A percentile compares a stretch with the other conserved stretches of the same genome.
phyloP scores from a whole-genome alignment of 192 early-diverging fungal species.

The Linnemannia elongata region DNA sequence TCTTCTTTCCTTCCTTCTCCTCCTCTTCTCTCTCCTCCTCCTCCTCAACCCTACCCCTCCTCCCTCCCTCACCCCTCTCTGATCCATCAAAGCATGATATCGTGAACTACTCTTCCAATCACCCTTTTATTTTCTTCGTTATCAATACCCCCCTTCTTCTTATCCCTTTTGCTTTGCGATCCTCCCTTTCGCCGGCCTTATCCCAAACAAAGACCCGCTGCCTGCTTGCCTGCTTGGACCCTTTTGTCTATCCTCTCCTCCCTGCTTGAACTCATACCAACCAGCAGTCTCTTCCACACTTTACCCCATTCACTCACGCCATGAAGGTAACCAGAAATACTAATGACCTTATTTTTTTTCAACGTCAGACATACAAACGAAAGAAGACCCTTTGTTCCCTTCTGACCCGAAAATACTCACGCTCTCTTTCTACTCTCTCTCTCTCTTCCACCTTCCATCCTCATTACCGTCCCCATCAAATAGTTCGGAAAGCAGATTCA shows the following conservation, averaged over 20 bases:
- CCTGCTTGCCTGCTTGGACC: background rate
- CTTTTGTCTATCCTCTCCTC: background rate
- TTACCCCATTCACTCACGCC: background rate
- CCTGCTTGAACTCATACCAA: background rate
- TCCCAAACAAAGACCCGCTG: background rate
- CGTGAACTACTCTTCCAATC: background rate
- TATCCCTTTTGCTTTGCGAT: background rate
- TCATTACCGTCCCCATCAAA: background rate
- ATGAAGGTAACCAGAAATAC: background rate
- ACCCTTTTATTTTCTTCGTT: background rate
- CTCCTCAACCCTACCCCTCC: background rate
- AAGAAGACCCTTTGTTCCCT: background rate
- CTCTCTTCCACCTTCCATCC: background rate
- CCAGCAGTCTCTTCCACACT: background rate
- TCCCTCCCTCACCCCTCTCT: background rate
- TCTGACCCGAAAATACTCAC: background rate
- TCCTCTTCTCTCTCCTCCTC: background rate
- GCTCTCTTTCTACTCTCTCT: background rate
- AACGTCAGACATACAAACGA: background rate
- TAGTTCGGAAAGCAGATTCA: conserved; percentile 99
- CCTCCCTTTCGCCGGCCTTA: background rate
- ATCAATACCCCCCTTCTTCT: background rate
- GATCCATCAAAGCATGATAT: background rate
- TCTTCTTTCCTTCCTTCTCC: background rate
- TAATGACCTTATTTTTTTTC: background rate